Conservation (phyloP, 306 rosid species). For the Prinsepia uniflora region DNA sequence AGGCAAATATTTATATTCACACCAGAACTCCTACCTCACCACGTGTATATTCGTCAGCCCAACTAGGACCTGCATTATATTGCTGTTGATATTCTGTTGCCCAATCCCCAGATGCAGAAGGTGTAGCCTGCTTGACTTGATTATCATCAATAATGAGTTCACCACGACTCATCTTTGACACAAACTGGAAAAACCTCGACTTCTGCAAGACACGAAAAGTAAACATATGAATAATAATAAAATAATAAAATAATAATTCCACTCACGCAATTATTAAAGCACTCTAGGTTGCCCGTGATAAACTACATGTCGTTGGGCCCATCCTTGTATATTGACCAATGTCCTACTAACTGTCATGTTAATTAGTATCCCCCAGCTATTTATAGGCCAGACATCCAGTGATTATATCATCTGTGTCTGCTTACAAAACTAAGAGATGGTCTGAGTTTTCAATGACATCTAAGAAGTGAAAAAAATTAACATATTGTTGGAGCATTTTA, state of each 20-base stretch:
- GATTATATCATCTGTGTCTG: neutral
- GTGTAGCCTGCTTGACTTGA: constrained; percentile 70
- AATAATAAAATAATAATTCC: neutral
- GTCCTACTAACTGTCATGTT: neutral
- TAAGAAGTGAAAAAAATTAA: neutral
- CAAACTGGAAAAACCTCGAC: constrained; percentile 91
- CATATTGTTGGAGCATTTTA: neutral
- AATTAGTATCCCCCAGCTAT: neutral
- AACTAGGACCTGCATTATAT: constrained; percentile 47
- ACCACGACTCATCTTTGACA: constrained; percentile 97
- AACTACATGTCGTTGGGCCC: neutral
- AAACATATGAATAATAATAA: neutral
- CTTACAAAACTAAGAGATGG: neutral
- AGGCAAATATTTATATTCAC: constrained; percentile 13
- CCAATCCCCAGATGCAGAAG: constrained; percentile 78
- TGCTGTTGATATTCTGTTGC: constrained; percentile 75
- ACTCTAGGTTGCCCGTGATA: neutral
- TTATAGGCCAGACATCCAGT: neutral
- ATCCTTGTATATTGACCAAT: neutral
- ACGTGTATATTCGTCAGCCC: constrained; percentile 85
- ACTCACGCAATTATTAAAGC: neutral
- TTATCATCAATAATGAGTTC: constrained; percentile 84
- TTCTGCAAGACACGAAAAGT: constrained; percentile 48
- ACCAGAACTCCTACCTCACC: constrained; percentile 29
- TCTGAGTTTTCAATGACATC: neutral